These are phyloP conservation scores for Dipodascopsis tothii DNA, from an alignment of 805 yeast species.

Conservation along the genomic window DNA sequence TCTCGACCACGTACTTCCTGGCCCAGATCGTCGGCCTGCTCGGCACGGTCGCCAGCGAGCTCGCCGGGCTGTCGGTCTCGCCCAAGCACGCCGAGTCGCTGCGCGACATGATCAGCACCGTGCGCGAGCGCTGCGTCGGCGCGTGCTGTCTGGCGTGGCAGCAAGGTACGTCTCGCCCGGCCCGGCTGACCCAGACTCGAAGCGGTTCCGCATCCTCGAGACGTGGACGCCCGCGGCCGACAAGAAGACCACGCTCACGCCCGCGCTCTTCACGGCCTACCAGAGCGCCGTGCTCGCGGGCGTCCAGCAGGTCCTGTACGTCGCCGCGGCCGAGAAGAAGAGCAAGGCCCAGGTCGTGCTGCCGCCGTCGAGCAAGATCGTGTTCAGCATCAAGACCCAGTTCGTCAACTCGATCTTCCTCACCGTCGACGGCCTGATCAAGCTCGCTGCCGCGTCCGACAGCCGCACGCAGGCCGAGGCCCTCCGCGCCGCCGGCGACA, in stretches of 20 bases:
- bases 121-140: slow-evolving; percentile 40
- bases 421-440: slow-evolving; percentile 30
- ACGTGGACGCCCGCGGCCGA: slow-evolving; percentile 30
- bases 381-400: slow-evolving; percentile 31
- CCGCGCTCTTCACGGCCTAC: slow-evolving; percentile 35
- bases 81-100: slow-evolving; percentile 35
- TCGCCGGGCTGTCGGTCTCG: slow-evolving; percentile 40
- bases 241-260: slow-evolving; percentile 34
- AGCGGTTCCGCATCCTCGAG: slow-evolving; percentile 34
- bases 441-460: slow-evolving; percentile 27
- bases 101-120: slow-evolving; percentile 33
- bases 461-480: slow-evolving; percentile 31
- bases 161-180: slow-evolving; percentile 22
- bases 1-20: slow-evolving; percentile 49
- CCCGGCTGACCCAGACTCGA: slow-evolving; percentile 33
- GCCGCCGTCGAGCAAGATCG: slow-evolving; percentile 32
- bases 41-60: slow-evolving; percentile 36
- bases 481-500: not conserved
- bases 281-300: slow-evolving; percentile 35
- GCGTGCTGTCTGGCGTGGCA: slow-evolving; percentile 47
- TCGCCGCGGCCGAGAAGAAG: slow-evolving; percentile 13
- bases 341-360: slow-evolving; percentile 24
- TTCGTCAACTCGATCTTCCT: slow-evolving; percentile 34
- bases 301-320: slow-evolving; percentile 19
- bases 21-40: slow-evolving; percentile 42